These are phyloP conservation scores for Casaregolazyma lundiana DNA, from an alignment of 1,139 yeast species.

Conservation along the genomic window DNA sequence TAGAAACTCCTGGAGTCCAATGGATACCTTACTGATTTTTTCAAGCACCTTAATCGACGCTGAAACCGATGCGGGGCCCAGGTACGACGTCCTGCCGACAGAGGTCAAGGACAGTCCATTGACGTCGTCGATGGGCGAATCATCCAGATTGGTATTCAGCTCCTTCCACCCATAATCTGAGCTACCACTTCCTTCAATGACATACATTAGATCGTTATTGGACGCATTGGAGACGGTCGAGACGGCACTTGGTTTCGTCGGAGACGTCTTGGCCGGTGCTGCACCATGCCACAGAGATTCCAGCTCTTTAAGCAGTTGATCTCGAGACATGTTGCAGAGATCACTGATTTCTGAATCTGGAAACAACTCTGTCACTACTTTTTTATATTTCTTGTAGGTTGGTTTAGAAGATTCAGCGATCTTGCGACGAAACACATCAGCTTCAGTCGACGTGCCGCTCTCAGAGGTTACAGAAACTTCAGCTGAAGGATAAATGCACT, in stretches of 20 bases:
- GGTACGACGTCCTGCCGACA: neutral
- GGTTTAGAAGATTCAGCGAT: neutral
- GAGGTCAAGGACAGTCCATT: neutral
- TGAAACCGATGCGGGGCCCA: slow-evolving; percentile 1
- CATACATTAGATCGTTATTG: neutral
- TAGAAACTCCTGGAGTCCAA: neutral
- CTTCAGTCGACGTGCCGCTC: no score
- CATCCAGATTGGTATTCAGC: neutral
- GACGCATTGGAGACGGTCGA: no score
- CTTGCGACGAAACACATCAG: neutral
- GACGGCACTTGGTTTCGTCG: no score
- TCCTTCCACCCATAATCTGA: slow-evolving; percentile 1
- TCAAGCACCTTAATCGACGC: neutral
- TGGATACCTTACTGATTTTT: neutral
- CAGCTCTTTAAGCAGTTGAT: neutral
- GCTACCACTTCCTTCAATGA: neutral
- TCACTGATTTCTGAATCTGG: neutral
- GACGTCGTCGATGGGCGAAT: neutral
- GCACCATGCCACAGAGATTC: no score
- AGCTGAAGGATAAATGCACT: no score
- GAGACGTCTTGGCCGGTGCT: no score
- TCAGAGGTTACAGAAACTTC: no score
- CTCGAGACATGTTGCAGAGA: slow-evolving; percentile 1
- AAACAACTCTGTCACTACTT: slow-evolving; percentile 1
- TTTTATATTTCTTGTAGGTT: no score